These are phyloP conservation scores for Amanita fuliginea DNA, from an alignment of 768 basidiomycete genomes.

Conservation along the genomic window DNA sequence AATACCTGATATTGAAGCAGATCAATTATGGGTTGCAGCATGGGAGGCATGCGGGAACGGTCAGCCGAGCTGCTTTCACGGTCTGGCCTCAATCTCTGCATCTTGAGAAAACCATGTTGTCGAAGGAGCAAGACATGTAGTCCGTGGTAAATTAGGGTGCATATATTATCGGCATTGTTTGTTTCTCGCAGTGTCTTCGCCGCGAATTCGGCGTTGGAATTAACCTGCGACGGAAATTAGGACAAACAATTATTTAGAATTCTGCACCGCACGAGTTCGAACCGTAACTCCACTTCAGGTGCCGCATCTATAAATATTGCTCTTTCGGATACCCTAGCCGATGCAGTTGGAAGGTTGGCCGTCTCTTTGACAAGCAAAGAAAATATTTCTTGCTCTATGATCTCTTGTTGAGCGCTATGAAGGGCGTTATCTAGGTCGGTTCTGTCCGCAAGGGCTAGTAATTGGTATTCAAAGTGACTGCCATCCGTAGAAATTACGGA, in stretches of 20 bases:
- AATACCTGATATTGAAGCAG: constrained; percentile 73
- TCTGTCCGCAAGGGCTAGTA: constrained; percentile 27
- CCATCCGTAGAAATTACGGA: constrained; percentile 29
- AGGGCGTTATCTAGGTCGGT: constrained; percentile 40
- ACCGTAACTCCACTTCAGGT: constrained; percentile 52
- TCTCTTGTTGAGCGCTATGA: constrained; percentile 52
- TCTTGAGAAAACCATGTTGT: constrained; percentile 40
- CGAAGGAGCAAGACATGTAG: constrained; percentile 57
- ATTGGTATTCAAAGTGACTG: constrained; percentile 20
- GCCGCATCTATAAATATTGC: constrained; percentile 71
- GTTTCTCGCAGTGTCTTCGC: constrained; percentile 7
- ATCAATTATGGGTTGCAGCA: constrained; percentile 71
- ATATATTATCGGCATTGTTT: constrained; percentile 23
- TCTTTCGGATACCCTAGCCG: constrained; percentile 70
- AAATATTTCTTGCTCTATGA: constrained; percentile 77
- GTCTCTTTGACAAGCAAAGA: constrained; percentile 64
- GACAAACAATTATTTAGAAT: not conserved
- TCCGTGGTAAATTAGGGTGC: constrained; percentile 58
- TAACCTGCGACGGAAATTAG: constrained; percentile 19
- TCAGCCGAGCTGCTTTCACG: constrained; percentile 10
- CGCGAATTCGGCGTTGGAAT: constrained; percentile 13
- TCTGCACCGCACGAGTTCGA: constrained; percentile 52
- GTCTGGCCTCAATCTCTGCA: constrained; percentile 22
- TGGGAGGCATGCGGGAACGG: constrained; percentile 23
- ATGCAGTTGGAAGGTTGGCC: constrained; percentile 63